Base-by-base conservation (phyloP, 2,329 filamentous ascomycete species). In the Colletotrichum eremochloae region DNA sequence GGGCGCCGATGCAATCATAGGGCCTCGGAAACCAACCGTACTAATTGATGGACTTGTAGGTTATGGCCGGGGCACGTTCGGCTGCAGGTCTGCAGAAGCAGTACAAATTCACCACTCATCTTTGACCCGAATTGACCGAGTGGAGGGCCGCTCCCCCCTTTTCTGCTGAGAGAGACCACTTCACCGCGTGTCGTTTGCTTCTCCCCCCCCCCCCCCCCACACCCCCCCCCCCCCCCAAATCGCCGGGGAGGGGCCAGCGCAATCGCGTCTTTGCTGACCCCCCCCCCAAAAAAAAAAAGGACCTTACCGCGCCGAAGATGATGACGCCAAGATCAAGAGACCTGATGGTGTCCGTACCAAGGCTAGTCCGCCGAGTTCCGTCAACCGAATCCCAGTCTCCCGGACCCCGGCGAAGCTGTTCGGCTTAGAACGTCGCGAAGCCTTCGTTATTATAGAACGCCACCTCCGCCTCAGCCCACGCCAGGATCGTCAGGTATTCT, bases 41-140 rank as follows among this genome's bases (percentile, higher is more conserved):
- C 44, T 36, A 12, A 36, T 38, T 6, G 12, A 29, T 6, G 15
- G 14, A 48, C n/a, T 40, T 18, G 20, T 12, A 36, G 29, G 20
- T 29, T 11, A 53, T 24, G 31, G 8, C 33, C 40, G 15, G 53
- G 36, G 5, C 24, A 33, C 15, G n/a, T 38, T 24, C 33, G n/a
- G 57, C 50, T 53, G 52, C 7, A 63, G 38, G 58, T n/a, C 68
- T 68, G 64, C 44, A 63, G 52, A 68, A 63, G 50, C 5, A 29
- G 40, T 11, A 9, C 50, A 29, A 42, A 12, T 12, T n/a, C 18
- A 29, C 57, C 50, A 57, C 69, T 8, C 33, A 72, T 68, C 69
- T 64, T 69, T 72, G 48, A 33, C 66, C 69, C 66, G 66, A 72
- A 63, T 31, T 64, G 36, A 69, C 69, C 69, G 69, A 69, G 68